Evolutionary conservation across 2,329 filamentous ascomycete species (phyloP).

Genomic region (Fusarium haematococcum): DNA sequence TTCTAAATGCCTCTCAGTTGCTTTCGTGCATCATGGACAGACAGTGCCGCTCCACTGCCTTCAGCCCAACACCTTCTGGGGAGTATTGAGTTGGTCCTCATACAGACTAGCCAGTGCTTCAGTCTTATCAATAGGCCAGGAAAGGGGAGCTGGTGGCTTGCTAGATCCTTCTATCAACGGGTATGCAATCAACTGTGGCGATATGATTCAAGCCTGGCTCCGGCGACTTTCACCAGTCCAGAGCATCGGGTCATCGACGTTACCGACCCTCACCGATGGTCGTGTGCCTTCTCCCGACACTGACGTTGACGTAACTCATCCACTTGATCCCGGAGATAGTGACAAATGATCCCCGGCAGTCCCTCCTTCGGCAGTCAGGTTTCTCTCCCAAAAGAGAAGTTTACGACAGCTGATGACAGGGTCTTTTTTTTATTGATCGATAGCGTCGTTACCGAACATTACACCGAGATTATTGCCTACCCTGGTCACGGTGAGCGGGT

Average conservation of each 20-base stretch:
- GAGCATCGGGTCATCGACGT: neutral
- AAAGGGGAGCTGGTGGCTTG: neutral
- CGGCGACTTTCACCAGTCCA: neutral
- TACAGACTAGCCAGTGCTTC: neutral
- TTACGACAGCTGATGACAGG: neutral
- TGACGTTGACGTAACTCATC: neutral
- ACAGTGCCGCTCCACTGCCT: too few relatives aligned
- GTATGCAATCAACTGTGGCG: neutral
- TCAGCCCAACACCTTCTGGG: neutral
- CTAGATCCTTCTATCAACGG: neutral
- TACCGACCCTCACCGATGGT: neutral
- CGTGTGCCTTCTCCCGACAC: neutral
- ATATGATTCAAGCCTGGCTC: neutral
- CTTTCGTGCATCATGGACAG: too few relatives aligned
- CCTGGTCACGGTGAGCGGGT: neutral
- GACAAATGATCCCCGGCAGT: neutral
- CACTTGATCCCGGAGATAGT: neutral
- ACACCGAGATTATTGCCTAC: neutral
- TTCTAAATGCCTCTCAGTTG: too few relatives aligned
- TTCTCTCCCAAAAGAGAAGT: neutral
- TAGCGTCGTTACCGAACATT: neutral
- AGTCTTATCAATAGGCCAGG: neutral
- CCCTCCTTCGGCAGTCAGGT: neutral
- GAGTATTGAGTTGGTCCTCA: neutral
- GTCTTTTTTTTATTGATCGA: neutral